Evolutionary conservation across 768 basidiomycete genomes (phyloP).

Genomic region (Rhizopogon vulgaris): DNA sequence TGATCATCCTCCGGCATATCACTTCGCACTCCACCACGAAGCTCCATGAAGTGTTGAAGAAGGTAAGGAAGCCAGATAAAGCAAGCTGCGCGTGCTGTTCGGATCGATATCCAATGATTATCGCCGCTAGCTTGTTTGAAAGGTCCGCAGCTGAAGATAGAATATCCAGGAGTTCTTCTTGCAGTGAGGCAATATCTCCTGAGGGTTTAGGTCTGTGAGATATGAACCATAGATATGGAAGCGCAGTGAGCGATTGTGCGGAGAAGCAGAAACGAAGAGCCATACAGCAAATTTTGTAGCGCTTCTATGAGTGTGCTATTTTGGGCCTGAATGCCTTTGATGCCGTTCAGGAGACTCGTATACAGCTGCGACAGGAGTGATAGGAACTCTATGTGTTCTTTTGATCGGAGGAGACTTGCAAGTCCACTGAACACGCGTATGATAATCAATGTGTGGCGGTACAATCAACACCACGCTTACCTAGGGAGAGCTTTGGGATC

Average conservation of each 20-base stretch:
- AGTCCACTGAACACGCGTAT: conserved; percentile 25
- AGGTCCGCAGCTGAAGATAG: conserved; percentile 79
- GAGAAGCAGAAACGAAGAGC: not conserved
- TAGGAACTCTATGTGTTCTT: conserved; percentile 68
- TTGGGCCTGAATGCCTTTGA: conserved; percentile 66
- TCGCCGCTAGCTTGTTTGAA: conserved; percentile 75
- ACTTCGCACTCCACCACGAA: conserved; percentile 89
- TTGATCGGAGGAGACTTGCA: conserved; percentile 51
- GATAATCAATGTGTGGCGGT: not conserved
- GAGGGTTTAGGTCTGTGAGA: conserved; percentile 31
- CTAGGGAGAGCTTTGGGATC: conserved; percentile 24
- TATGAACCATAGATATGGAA: not conserved
- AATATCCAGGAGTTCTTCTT: conserved; percentile 70
- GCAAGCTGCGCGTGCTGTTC: conserved; percentile 75
- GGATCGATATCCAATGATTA: conserved; percentile 67
- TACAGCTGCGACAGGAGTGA: conserved; percentile 57
- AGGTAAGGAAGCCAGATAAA: conserved; percentile 65
- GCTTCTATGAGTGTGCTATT: conserved; percentile 51
- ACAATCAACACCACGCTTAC: conserved; percentile 8
- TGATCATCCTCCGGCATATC: conserved; percentile 85
- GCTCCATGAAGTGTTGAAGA: conserved; percentile 84
- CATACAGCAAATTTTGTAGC: conserved; percentile 42
- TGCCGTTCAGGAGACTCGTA: conserved; percentile 50
- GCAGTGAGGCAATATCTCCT: conserved; percentile 38
- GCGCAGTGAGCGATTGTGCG: not conserved